Conservation (phyloP, 805 yeast species). For the Saturnispora gosingensis region DNA sequence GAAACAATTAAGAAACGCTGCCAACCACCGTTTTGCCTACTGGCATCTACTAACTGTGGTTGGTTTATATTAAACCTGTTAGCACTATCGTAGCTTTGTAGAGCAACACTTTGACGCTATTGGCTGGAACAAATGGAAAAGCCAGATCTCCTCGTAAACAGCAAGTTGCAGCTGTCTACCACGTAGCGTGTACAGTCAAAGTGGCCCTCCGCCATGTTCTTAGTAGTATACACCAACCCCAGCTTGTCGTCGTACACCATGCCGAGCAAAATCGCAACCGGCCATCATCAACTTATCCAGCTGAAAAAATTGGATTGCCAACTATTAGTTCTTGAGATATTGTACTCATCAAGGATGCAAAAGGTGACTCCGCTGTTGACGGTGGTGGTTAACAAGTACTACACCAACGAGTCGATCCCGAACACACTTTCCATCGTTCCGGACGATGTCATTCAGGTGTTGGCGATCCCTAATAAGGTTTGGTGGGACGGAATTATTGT, state of each 20-base stretch:
- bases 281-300: background rate
- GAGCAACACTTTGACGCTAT: too few species aligned
- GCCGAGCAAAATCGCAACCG: background rate
- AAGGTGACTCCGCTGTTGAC: slow-evolving; percentile 22
- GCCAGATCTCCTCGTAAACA: too few species aligned
- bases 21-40: too few species aligned
- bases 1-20: too few species aligned
- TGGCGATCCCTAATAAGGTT: slow-evolving; percentile 52
- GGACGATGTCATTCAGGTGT: slow-evolving; percentile 67
- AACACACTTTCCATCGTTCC: slow-evolving; percentile 42
- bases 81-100: too few species aligned
- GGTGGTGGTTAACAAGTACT: slow-evolving; percentile 50
- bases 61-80: too few species aligned
- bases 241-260: background rate
- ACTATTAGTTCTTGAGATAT: background rate
- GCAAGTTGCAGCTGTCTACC: too few species aligned
- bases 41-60: too few species aligned
- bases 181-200: too few species aligned
- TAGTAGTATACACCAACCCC: background rate
- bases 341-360: background rate
- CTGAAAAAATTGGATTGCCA: background rate
- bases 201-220: background rate
- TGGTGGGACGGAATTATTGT: slow-evolving; percentile 82
- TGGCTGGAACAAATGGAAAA: too few species aligned
- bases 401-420: slow-evolving; percentile 38